phyloP scores from a whole-genome alignment of 2,329 filamentous ascomycete genomes.

The Parafenestella ontariensis region DNA sequence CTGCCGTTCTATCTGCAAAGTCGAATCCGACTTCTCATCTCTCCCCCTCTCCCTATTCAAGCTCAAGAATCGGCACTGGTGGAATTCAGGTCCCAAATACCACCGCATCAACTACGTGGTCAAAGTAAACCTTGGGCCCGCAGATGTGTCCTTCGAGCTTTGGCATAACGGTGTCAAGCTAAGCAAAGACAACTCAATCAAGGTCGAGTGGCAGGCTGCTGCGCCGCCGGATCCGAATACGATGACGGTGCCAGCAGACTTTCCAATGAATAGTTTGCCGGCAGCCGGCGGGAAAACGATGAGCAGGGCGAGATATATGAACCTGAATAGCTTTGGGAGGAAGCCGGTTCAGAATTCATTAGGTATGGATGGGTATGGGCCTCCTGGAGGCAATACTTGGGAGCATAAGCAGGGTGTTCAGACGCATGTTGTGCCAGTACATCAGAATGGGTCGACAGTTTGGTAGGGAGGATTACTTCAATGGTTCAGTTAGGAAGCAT shows the following conservation, averaged over 20 bases:
- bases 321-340: not conserved
- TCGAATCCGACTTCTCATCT: constrained; percentile 26
- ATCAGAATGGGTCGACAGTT: not conserved
- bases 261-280: constrained; percentile 9
- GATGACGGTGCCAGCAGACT: not conserved
- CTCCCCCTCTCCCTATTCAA: constrained; percentile 23
- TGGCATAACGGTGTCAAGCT: constrained; percentile 31
- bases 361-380: not conserved
- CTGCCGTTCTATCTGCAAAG: constrained; percentile 24
- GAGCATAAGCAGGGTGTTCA: not conserved
- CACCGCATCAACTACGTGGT: constrained; percentile 19
- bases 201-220: constrained; percentile 27
- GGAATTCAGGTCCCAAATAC: constrained; percentile 22
- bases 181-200: constrained; percentile 27
- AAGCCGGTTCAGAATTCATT: not conserved
- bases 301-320: not conserved
- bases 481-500: not conserved
- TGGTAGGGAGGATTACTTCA: not conserved
- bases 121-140: constrained; percentile 27
- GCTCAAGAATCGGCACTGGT: constrained; percentile 31
- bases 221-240: constrained; percentile 9
- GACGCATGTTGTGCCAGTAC: not conserved
- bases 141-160: constrained; percentile 29
- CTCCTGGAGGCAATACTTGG: not conserved
- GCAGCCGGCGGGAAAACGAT: not conserved